phyloP scores from a whole-genome alignment of 2,329 filamentous ascomycete species.

The Fusarium setosum region DNA sequence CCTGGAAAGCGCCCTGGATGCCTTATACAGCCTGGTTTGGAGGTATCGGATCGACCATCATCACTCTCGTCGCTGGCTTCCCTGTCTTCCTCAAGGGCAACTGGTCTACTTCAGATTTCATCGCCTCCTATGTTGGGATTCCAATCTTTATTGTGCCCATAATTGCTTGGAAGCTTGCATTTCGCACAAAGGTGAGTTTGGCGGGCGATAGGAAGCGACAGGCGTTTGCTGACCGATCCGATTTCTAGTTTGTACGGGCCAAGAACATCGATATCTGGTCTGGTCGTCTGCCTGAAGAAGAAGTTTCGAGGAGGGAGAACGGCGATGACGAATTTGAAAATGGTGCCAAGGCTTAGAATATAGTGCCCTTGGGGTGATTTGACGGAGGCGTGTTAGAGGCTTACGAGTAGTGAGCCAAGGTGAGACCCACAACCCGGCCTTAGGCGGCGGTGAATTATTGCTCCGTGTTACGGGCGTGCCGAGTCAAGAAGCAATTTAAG shows the following conservation, averaged over 20 bases:
- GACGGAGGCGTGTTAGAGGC: too few relatives aligned
- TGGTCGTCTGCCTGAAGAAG: conserved; percentile 28
- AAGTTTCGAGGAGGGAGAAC: too few relatives aligned
- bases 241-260: conserved; percentile 46
- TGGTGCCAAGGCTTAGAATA: too few relatives aligned
- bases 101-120: conserved; percentile 72
- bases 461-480: too few relatives aligned
- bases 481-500: too few relatives aligned
- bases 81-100: conserved; percentile 75
- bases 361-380: too few relatives aligned
- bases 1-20: conserved; percentile 64
- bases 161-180: conserved; percentile 66
- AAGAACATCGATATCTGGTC: conserved; percentile 63
- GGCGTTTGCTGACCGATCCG: not conserved
- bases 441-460: too few relatives aligned
- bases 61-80: conserved; percentile 82
- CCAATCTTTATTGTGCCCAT: conserved; percentile 72
- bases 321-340: too few relatives aligned
- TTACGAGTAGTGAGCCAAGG: too few relatives aligned
- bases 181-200: conserved; percentile 28
- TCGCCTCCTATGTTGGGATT: conserved; percentile 73
- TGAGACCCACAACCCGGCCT: too few relatives aligned
- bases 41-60: conserved; percentile 67
- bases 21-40: conserved; percentile 74
- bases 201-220: accelerated